phyloP scores from a whole-genome alignment of 2,329 filamentous ascomycete genomes.

The Penicillium sp. region DNA sequence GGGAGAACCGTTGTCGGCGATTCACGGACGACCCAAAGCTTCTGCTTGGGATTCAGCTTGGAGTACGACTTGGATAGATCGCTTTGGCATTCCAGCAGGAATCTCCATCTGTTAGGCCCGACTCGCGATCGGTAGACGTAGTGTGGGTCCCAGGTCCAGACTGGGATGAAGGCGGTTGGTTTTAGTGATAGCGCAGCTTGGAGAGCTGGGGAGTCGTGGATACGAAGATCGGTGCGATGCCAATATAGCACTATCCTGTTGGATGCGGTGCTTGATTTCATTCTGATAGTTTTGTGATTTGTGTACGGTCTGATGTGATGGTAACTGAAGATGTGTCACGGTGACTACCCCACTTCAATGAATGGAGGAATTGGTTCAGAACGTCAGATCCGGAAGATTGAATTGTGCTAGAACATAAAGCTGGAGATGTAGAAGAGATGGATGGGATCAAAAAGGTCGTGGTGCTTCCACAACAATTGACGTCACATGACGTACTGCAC shows the following conservation, averaged over 20 bases:
- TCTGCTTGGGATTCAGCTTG: conserved; percentile 70
- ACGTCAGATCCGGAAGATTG: no score
- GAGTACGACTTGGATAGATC: conserved; percentile 70
- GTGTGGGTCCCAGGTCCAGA: conserved; percentile 82
- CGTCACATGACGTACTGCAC: conserved; percentile 3
- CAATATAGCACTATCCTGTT: conserved; percentile 67
- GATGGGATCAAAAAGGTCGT: neutral
- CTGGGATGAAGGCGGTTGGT: conserved; percentile 70
- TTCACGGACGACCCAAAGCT: conserved; percentile 73
- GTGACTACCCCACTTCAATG: neutral
- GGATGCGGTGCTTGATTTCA: conserved; percentile 9
- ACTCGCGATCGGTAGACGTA: conserved; percentile 75
- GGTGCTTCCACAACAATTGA: neutral
- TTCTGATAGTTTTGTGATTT: neutral
- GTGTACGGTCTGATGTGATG: neutral
- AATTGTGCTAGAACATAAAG: neutral
- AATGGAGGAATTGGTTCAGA: neutral
- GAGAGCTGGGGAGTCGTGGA: conserved; percentile 77
- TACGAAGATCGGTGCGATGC: conserved; percentile 77
- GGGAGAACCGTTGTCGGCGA: conserved; percentile 72
- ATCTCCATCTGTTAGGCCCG: conserved; percentile 75
- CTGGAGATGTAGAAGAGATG: neutral
- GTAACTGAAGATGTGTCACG: neutral
- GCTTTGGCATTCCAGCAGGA: conserved; percentile 73
- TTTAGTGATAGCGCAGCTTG: conserved; percentile 72